A percentile compares a stretch with the other conserved stretches of the same genome.
Conservation (phyloP, 331 rosid species). For the Acacia pycnantha region DNA sequence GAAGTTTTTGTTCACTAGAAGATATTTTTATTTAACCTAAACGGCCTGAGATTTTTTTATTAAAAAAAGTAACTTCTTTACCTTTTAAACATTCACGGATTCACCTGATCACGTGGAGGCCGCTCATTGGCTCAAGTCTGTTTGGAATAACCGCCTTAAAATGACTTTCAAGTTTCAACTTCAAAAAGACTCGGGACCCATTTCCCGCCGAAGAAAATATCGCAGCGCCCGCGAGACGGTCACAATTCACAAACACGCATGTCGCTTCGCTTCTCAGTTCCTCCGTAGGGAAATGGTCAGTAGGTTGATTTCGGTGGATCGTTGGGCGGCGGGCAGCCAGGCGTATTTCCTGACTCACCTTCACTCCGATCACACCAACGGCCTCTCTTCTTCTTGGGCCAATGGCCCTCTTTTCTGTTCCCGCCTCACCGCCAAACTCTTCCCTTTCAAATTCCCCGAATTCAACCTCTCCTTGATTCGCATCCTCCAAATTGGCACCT, state of each 20-base stretch:
- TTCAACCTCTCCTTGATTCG: conserved; percentile 66
- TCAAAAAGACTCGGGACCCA: too few species aligned
- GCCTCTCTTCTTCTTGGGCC: conserved; percentile 61
- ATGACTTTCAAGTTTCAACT: neutral
- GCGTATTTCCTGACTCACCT: conserved; percentile 70
- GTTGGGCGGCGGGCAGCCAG: conserved; percentile 59
- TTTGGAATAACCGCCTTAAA: too few species aligned
- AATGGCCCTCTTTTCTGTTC: conserved; percentile 66
- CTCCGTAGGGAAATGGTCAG: conserved; percentile 37
- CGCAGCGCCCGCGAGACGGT: too few species aligned
- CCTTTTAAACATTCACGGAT: too few species aligned
- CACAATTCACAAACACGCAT: neutral
- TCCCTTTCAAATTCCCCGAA: conserved; percentile 57
- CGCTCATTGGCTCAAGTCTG: too few species aligned
- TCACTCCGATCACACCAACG: conserved; percentile 63
- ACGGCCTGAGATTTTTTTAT: too few species aligned
- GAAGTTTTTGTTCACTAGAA: too few species aligned
- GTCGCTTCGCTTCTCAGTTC: neutral
- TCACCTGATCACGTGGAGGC: too few species aligned
- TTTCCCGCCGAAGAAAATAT: neutral
- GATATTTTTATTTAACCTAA: too few species aligned
- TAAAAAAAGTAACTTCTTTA: too few species aligned
- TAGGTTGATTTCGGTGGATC: conserved; percentile 59
- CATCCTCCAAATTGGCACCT: conserved; percentile 40
- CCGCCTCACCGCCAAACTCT: conserved; percentile 60